Evolutionary conservation across 2,329 filamentous ascomycete genomes (phyloP).

Genomic region (Fusarium devonianum): DNA sequence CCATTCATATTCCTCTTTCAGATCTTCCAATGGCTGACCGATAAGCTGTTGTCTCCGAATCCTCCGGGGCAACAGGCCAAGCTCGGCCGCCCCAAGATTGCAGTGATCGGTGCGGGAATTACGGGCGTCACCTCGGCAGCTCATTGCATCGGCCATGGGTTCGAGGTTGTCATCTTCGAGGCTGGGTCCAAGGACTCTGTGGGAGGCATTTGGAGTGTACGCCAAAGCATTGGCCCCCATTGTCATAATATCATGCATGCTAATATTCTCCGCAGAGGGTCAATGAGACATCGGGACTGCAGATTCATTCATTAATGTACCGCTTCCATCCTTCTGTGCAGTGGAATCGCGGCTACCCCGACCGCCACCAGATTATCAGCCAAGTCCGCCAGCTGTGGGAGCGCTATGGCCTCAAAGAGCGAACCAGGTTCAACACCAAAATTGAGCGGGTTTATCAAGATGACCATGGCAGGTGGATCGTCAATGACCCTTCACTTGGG

Average conservation of each 20-base stretch:
- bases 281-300: constrained; percentile 81
- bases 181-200: constrained; percentile 69
- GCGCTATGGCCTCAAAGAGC: constrained; percentile 72
- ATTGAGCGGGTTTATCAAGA: constrained; percentile 76
- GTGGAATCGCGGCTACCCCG: constrained; percentile 79
- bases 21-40: constrained; percentile 69
- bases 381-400: constrained; percentile 79
- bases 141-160: constrained; percentile 85
- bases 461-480: constrained; percentile 73
- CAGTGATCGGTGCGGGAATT: constrained; percentile 74
- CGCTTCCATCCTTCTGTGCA: constrained; percentile 82
- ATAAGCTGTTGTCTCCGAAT: constrained; percentile 71
- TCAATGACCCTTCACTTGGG: constrained; percentile 75
- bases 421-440: constrained; percentile 74
- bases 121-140: constrained; percentile 80
- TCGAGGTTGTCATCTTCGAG: constrained; percentile 83
- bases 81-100: constrained; percentile 70
- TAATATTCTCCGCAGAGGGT: constrained; percentile 61
- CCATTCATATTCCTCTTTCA: constrained; percentile 70
- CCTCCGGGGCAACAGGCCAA: constrained; percentile 67
- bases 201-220: constrained; percentile 82
- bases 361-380: constrained; percentile 75
- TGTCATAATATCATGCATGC: neutral
- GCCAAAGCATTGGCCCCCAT: constrained; percentile 39
- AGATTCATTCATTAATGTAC: constrained; percentile 89